These are phyloP conservation scores for Pythium aquatile DNA, from an alignment of 352 stramenopile species.

Conservation along the genomic window DNA sequence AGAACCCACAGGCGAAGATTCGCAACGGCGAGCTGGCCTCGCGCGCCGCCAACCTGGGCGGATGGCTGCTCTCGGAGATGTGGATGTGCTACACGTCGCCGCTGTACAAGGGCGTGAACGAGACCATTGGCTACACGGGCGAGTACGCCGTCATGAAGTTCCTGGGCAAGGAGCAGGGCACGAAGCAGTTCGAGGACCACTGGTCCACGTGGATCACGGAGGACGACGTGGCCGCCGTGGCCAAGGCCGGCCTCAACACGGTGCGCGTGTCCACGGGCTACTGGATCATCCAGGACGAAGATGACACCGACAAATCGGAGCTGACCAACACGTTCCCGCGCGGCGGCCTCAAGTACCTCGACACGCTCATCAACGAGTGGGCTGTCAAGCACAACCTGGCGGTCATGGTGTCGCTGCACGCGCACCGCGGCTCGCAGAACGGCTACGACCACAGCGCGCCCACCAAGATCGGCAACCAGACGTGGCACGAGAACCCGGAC, in stretches of 20 bases:
- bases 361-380: conserved; percentile 56
- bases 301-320: conserved; percentile 7
- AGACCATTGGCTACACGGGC: conserved; percentile 29
- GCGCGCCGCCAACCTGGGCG: conserved; percentile 60
- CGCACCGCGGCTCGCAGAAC: conserved; percentile 58
- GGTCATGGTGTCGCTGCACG: conserved; percentile 41
- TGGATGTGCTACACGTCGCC: conserved; percentile 58
- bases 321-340: conserved; percentile 17
- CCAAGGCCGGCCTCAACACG: conserved; percentile 31
- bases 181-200: background rate
- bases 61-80: conserved; percentile 30
- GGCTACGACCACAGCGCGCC: conserved; percentile 46
- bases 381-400: conserved; percentile 45
- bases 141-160: conserved; percentile 22
- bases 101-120: conserved; percentile 54
- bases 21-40: conserved; percentile 18
- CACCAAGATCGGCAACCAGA: conserved; percentile 9
- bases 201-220: conserved; percentile 42
- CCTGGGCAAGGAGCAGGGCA: conserved; percentile 8
- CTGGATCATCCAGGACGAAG: conserved; percentile 48
- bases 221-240: conserved; percentile 16
- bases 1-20: conserved; percentile 26
- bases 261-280: conserved; percentile 38
- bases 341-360: conserved; percentile 44
- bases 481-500: conserved; percentile 28